Percentiles rank a stretch among this genome's conserved stretches.
Evolutionary conservation across 176 grass and related monocot genomes (phyloP).

Genomic region (Carex myosuroides): DNA sequence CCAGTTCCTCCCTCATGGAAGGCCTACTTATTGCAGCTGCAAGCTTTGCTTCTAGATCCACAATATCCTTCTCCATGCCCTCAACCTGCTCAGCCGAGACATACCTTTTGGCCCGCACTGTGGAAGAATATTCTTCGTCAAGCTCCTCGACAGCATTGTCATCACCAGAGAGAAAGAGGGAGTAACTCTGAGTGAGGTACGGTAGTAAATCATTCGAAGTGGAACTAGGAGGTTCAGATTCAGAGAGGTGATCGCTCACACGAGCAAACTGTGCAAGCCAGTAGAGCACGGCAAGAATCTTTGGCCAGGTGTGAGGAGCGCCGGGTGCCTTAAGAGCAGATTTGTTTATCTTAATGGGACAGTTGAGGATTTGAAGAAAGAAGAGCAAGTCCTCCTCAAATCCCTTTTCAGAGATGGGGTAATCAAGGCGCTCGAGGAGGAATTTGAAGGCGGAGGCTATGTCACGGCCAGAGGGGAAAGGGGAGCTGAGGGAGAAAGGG

Average conservation of each 20-base stretch:
- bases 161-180: constrained; percentile 37
- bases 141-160: constrained; percentile 42
- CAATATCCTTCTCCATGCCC: constrained; percentile 45
- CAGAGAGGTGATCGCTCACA: not conserved
- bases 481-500: constrained; percentile 38
- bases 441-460: constrained; percentile 47
- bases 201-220: constrained; percentile 28
- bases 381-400: constrained; percentile 54
- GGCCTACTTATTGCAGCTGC: constrained; percentile 32
- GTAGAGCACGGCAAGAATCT: constrained; percentile 56
- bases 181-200: constrained; percentile 49
- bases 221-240: not conserved
- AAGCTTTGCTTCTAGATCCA: constrained; percentile 33
- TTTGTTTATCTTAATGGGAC: constrained; percentile 45
- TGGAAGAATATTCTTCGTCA: constrained; percentile 49
- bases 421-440: constrained; percentile 29
- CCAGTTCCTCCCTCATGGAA: constrained; percentile 29
- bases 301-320: constrained; percentile 77
- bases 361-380: constrained; percentile 35
- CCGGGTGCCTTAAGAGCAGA: constrained; percentile 73
- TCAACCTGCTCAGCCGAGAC: not conserved
- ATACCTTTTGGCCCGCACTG: constrained; percentile 25
- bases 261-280: constrained; percentile 58
- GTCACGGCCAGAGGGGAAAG: constrained; percentile 59
- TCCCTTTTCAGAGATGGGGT: not conserved